Evolutionary conservation across 129 eudicot genomes (phyloP).

Genomic region (Tagetes patula): DNA sequence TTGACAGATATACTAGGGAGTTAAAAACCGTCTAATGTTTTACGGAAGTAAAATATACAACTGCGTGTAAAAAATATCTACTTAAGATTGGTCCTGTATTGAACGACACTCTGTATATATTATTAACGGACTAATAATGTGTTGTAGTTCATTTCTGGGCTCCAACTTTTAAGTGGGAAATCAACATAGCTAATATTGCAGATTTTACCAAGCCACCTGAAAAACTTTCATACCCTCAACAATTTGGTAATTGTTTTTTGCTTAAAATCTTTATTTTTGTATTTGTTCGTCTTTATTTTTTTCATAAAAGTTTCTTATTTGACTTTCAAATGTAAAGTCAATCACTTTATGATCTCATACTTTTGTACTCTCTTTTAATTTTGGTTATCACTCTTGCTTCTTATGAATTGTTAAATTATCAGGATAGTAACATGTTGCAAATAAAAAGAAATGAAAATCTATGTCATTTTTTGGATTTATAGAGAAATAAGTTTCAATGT

Average conservation of each 20-base stretch:
- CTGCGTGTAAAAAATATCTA: too few species aligned
- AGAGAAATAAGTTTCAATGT: slow-evolving; percentile 5
- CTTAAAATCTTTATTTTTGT: not conserved
- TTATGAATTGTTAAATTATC: not conserved
- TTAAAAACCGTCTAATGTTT: too few species aligned
- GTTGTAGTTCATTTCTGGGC: slow-evolving; percentile 97
- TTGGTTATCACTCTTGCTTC: too few species aligned
- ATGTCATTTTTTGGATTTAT: slow-evolving; percentile 6
- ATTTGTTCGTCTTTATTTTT: not conserved
- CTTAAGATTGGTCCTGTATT: not conserved
- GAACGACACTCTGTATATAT: not conserved
- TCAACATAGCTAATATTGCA: slow-evolving; percentile 88
- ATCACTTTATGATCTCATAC: slow-evolving; percentile 6
- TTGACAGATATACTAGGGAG: too few species aligned
- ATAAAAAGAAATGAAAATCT: not conserved
- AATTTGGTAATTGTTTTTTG: slow-evolving; percentile 58
- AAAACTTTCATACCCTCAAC: slow-evolving; percentile 96
- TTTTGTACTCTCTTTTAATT: too few species aligned
- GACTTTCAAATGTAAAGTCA: not conserved
- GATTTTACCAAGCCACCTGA: slow-evolving; percentile 95
- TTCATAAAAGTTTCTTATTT: not conserved
- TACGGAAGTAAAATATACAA: too few species aligned
- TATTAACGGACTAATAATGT: not conserved
- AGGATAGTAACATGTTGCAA: slow-evolving; percentile 8
- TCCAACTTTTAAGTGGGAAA: slow-evolving; percentile 99